Evolutionary conservation across 345 rosid species (phyloP).

Genomic region (Linum usitatissimum): DNA sequence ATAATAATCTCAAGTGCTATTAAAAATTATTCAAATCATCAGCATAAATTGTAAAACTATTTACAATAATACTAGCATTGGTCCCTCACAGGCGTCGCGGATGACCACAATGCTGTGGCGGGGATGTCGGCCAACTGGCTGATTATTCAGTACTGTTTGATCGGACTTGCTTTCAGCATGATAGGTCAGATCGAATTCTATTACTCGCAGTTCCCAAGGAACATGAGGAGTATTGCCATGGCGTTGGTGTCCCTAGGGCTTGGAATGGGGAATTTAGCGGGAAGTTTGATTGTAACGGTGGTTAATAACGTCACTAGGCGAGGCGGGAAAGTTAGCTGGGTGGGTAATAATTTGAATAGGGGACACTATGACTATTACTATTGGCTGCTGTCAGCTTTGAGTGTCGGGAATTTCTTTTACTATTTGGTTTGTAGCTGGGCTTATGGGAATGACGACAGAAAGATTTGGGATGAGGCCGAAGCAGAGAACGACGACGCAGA

Average conservation of each 20-base stretch:
- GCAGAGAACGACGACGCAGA: background rate
- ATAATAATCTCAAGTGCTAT: no score
- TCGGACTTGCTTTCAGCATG: slow-evolving; percentile 33
- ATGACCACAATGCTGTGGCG: slow-evolving; percentile 14
- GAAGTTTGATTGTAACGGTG: slow-evolving; percentile 25
- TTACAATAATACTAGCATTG: no score
- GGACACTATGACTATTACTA: slow-evolving; percentile 47
- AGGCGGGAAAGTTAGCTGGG: slow-evolving; percentile 31
- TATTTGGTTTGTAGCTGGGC: slow-evolving; percentile 29
- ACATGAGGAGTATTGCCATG: slow-evolving; percentile 41
- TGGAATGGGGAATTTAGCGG: slow-evolving; percentile 29
- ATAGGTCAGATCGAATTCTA: slow-evolving; percentile 49
- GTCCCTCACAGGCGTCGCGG: slow-evolving; percentile 5
- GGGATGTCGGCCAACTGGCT: slow-evolving; percentile 38
- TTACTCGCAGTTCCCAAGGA: slow-evolving; percentile 43
- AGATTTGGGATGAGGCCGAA: slow-evolving; percentile 26
- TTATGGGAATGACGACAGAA: slow-evolving; percentile 25
- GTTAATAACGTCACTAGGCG: slow-evolving; percentile 13
- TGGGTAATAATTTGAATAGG: slow-evolving; percentile 28
- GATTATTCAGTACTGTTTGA: slow-evolving; percentile 30
- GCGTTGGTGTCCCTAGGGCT: slow-evolving; percentile 26
- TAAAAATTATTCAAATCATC: no score
- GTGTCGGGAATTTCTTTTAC: slow-evolving; percentile 31
- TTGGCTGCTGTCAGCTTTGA: slow-evolving; percentile 31
- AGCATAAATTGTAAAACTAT: no score